Evolutionary conservation across 2,329 filamentous ascomycete species (phyloP).

Genomic region (Spiromastix sp.): DNA sequence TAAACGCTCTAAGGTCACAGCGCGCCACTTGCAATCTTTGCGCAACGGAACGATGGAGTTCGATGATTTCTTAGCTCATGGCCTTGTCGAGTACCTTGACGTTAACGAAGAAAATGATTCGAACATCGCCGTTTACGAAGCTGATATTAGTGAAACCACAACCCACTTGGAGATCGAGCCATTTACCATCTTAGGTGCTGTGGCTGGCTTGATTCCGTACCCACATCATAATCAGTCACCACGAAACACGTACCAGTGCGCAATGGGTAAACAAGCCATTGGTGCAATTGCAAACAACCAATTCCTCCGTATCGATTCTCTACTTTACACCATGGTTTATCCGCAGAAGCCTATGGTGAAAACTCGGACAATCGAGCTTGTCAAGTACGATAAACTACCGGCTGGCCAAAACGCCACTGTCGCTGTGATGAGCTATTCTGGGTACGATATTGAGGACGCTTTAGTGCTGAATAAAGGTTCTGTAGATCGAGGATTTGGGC

Average conservation of each 20-base stretch:
- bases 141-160: constrained; percentile 68
- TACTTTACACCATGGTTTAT: constrained; percentile 94
- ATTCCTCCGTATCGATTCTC: constrained; percentile 89
- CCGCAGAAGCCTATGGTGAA: constrained; percentile 97
- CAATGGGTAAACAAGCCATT: constrained; percentile 99
- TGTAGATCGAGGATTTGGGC: constrained; percentile 85
- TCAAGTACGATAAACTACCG: constrained; percentile 94
- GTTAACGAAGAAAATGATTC: constrained; percentile 98
- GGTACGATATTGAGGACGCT: constrained; percentile 98
- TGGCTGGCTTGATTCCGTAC: constrained; percentile 93
- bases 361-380: constrained; percentile 89
- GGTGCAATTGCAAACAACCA: constrained; percentile 97
- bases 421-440: constrained; percentile 98
- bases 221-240: constrained; percentile 98
- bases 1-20: constrained; percentile 67
- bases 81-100: constrained; percentile 91
- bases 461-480: constrained; percentile 94
- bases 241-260: constrained; percentile 96
- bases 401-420: constrained; percentile 96
- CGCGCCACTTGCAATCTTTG: constrained; percentile 67
- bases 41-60: constrained; percentile 79
- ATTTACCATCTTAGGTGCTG: constrained; percentile 90
- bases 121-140: constrained; percentile 81
- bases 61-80: constrained; percentile 83
- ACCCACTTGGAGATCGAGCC: constrained; percentile 97